These are phyloP conservation scores for Odontarrhena argentea DNA, from an alignment of 345 rosid species.

Conservation along the genomic window DNA sequence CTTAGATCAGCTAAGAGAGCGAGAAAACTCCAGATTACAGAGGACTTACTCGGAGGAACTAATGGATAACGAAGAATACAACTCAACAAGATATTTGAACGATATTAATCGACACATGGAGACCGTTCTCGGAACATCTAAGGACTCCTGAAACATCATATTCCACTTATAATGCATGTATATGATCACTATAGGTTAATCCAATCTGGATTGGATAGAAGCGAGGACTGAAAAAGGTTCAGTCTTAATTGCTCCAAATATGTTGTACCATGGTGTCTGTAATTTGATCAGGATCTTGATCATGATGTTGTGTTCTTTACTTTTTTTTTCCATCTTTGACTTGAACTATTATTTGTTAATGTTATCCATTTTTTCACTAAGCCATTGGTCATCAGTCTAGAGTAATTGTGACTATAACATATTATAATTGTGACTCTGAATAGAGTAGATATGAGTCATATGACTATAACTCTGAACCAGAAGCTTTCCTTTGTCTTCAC, in stretches of 20 bases:
- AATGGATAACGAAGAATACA: slow-evolving; percentile 68
- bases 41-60: slow-evolving; percentile 79
- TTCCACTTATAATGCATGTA: slow-evolving; percentile 7
- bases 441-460: too few relatives aligned
- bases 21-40: slow-evolving; percentile 40
- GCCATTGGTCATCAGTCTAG: too few relatives aligned
- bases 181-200: slow-evolving; percentile 31
- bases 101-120: slow-evolving; percentile 67
- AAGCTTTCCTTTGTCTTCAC: too few relatives aligned
- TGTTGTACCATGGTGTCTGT: slow-evolving; percentile 37
- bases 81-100: slow-evolving; percentile 57
- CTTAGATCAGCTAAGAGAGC: slow-evolving; percentile 43
- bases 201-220: slow-evolving; percentile 13
- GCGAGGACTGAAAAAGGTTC: slow-evolving; percentile 22
- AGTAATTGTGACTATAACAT: too few relatives aligned
- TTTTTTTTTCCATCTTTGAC: background rate
- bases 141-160: slow-evolving; percentile 23
- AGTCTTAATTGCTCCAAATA: slow-evolving; percentile 13
- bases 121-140: slow-evolving; percentile 49
- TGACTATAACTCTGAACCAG: too few relatives aligned
- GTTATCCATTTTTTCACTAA: background rate
- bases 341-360: slow-evolving; percentile 23
- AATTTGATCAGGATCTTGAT: slow-evolving; percentile 24
- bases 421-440: too few relatives aligned
- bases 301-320: slow-evolving; percentile 22